Conservation (phyloP, 2,329 filamentous ascomycete species). For the Sphaerulina vaccinii region DNA sequence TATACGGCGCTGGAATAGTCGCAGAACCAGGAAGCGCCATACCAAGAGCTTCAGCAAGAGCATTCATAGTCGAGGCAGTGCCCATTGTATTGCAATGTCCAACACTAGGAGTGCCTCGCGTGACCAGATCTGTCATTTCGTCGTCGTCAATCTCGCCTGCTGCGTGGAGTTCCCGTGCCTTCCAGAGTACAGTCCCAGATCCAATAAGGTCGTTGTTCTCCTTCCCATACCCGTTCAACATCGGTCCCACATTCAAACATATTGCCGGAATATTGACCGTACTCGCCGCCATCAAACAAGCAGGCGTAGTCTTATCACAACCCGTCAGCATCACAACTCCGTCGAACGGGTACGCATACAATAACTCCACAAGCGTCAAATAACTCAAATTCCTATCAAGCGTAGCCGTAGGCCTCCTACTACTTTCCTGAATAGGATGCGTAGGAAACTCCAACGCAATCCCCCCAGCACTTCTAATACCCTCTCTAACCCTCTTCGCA, state of each 20-base stretch:
- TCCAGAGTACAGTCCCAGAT: conserved; percentile 34
- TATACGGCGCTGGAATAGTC: conserved; percentile 33
- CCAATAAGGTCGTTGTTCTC: conserved; percentile 27
- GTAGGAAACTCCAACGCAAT: conserved; percentile 37
- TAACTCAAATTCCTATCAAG: conserved; percentile 34
- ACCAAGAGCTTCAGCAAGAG: conserved; percentile 34
- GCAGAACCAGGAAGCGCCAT: conserved; percentile 35
- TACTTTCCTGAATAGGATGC: conserved; percentile 35
- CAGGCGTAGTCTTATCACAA: conserved; percentile 36
- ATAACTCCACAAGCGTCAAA: conserved; percentile 32
- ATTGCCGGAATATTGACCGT: conserved; percentile 35
- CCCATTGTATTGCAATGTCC: conserved; percentile 38
- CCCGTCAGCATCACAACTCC: conserved; percentile 34
- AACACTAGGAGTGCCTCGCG: conserved; percentile 30
- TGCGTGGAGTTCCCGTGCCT: conserved; percentile 34
- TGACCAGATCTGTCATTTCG: conserved; percentile 31
- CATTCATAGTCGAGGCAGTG: conserved; percentile 37
- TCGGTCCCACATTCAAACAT: conserved; percentile 36
- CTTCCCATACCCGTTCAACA: conserved; percentile 34
- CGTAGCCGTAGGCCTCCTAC: conserved; percentile 33
- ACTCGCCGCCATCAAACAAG: conserved; percentile 35
- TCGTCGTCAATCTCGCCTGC: conserved; percentile 32
- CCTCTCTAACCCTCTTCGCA: conserved; percentile 33
- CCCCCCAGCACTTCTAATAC: conserved; percentile 32
- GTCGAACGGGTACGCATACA: conserved; percentile 36